Conservation (phyloP, 179 eudicot genomes). For the Beta lomatogona region DNA sequence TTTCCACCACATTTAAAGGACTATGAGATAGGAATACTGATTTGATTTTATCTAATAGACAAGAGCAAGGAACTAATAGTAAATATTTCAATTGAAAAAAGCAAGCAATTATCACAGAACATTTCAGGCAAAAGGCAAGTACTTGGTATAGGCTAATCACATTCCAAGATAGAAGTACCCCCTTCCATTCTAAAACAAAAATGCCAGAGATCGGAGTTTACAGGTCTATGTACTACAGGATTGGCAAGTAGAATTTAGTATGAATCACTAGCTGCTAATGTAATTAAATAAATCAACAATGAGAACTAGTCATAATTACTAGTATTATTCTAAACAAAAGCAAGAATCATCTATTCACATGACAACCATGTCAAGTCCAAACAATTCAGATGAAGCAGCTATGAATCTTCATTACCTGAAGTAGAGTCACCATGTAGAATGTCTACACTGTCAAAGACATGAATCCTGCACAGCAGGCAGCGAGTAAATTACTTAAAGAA, state of each 20-base stretch:
- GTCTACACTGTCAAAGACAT: neutral
- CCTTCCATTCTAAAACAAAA: neutral
- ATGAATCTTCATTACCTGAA: neutral
- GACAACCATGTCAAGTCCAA: neutral
- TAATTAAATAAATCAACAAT: neutral
- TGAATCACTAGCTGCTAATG: neutral
- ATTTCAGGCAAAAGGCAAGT: neutral
- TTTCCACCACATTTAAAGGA: neutral
- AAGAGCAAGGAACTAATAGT: neutral
- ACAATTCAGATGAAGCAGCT: neutral
- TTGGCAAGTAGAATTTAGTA: neutral
- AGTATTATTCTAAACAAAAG: neutral
- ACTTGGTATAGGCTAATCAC: neutral
- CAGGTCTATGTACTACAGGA: neutral
- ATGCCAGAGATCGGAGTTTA: neutral
- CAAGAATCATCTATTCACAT: neutral
- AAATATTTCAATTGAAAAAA: neutral
- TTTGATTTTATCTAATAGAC: neutral
- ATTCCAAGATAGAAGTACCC: neutral
- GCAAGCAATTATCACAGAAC: neutral
- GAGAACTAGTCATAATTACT: neutral
- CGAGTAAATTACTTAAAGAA: neutral
- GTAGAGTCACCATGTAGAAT: neutral
- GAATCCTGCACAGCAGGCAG: neutral
- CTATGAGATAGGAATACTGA: neutral